Conservation (phyloP, 2,329 filamentous ascomycete genomes). For the Diaporthe sp. region DNA sequence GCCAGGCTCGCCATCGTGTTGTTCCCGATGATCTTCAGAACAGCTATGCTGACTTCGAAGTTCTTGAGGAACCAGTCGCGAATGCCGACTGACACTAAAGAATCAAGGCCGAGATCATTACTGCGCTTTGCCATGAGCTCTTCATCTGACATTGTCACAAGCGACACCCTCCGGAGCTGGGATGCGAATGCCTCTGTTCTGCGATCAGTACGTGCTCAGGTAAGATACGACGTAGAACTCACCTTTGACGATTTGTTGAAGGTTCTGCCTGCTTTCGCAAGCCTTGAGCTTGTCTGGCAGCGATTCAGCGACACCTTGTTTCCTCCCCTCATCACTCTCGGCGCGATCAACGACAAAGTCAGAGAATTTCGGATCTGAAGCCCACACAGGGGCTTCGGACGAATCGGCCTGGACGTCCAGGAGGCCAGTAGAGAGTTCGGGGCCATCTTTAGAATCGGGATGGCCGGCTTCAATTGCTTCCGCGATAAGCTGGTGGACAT, state of each 20-base stretch:
- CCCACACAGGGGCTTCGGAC: conserved; percentile 35
- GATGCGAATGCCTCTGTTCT: background rate
- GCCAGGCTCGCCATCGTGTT: conserved; percentile 20
- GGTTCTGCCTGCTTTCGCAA: background rate
- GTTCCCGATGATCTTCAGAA: conserved; percentile 52
- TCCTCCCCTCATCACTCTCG: background rate
- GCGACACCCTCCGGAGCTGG: background rate
- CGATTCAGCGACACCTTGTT: background rate
- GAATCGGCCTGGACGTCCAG: conserved; percentile 25
- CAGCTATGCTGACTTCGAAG: conserved; percentile 54
- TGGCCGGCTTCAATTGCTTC: conserved; percentile 51
- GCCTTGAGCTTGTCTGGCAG: background rate
- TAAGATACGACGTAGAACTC: background rate
- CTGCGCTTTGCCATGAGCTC: conserved; percentile 10
- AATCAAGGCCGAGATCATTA: conserved; percentile 39
- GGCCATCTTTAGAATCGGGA: conserved; percentile 31
- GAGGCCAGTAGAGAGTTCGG: conserved; percentile 40
- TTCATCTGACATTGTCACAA: conserved; percentile 1
- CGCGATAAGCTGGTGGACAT: conserved; percentile 56
- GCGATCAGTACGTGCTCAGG: background rate
- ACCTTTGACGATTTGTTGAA: background rate
- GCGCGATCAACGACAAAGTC: conserved; percentile 34
- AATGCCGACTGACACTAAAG: conserved; percentile 47
- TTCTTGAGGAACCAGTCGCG: conserved; percentile 60
- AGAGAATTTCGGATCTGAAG: conserved; percentile 39